phyloP scores from a whole-genome alignment of 2,329 filamentous ascomycete species.

The Exophiala dermatitidis region DNA sequence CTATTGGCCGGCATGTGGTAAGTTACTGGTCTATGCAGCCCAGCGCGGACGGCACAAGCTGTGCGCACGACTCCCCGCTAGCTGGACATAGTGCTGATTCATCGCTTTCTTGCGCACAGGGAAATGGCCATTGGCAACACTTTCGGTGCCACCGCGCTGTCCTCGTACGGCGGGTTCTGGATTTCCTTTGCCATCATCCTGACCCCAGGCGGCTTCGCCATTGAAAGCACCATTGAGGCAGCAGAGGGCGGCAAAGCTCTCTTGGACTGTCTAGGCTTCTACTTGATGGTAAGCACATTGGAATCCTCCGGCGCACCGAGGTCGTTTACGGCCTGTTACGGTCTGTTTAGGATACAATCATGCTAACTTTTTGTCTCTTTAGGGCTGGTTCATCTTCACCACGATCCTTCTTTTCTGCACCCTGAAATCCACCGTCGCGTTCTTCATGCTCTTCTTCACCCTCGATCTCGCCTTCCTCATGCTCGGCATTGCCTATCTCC shows the following conservation, averaged over 20 bases:
- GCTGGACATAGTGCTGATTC: too few species aligned
- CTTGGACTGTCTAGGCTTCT: constrained; percentile 62
- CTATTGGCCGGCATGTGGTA: constrained; percentile 82
- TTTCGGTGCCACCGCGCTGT: constrained; percentile 73
- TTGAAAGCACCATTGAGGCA: constrained; percentile 43
- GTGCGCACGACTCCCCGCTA: too few species aligned
- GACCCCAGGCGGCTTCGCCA: constrained; percentile 60
- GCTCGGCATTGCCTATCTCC: constrained; percentile 58
- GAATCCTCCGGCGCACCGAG: background rate
- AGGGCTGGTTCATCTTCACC: constrained; percentile 80
- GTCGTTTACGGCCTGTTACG: background rate
- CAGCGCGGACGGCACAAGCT: too few species aligned
- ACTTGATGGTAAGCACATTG: constrained; percentile 50
- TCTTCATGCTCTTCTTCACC: constrained; percentile 69
- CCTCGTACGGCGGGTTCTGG: constrained; percentile 81
- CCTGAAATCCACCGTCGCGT: constrained; percentile 67
- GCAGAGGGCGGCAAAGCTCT: constrained; percentile 36
- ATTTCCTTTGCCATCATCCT: constrained; percentile 65
- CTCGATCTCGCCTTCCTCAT: constrained; percentile 70
- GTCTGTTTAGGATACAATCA: constrained; percentile 9
- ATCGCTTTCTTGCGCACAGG: constrained; percentile 40
- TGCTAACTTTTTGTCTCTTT: background rate
- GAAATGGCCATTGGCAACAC: constrained; percentile 85
- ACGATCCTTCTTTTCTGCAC: constrained; percentile 67
- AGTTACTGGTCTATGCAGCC: constrained; percentile 24